Base-by-base conservation (phyloP, 257 asterid species). In the Scutellaria minor region DNA sequence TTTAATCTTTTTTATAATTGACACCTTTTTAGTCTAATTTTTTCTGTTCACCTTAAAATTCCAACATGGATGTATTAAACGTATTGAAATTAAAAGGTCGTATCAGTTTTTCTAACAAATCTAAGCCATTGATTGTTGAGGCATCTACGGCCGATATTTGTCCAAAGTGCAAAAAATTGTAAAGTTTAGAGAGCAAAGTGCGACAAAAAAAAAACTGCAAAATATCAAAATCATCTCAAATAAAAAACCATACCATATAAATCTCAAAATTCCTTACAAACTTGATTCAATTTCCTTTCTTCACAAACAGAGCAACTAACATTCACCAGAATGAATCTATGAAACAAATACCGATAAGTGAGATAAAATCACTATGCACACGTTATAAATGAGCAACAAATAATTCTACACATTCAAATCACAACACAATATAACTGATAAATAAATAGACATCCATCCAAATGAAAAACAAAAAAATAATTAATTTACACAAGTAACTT, bases 311-410 rank as follows among this genome's bases (percentile, higher is more conserved):
- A 68, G 56, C 39, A 74, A 60, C 47, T 18, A 63, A 51, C 4
- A 7, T 9, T 58, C 59, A 58, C 50, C 73, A 61, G 27, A 61
- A 72, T 55, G 48, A 41, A 71, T 53, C 64, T 66, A 77, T 75
- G 64, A 45, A 31, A 68, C 80, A 68, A 71, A 70, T 75, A 70
- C 35, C 20, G 35, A 20, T 31, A 31, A 31, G 37, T 31, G 37
- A 31, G 37, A 31, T 78, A 18, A 18, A 18, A 80, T 77, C 69
- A 77, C 75, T 83, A 81, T 78, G 79, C 85, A 85, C 83, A 82
- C 89, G 71, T 61, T 79, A 72, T 39, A 55, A 73, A 73, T 66
- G 72, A 75, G 81, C 71, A 69, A 68, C 70, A 64, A 72, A 64
- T 45, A 65, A 74, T 78, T 81, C 85, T 84, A 71, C 77, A 74